These are phyloP conservation scores for Fusarium sp. DNA, from an alignment of 2,329 filamentous ascomycete genomes.

Conservation along the genomic window DNA sequence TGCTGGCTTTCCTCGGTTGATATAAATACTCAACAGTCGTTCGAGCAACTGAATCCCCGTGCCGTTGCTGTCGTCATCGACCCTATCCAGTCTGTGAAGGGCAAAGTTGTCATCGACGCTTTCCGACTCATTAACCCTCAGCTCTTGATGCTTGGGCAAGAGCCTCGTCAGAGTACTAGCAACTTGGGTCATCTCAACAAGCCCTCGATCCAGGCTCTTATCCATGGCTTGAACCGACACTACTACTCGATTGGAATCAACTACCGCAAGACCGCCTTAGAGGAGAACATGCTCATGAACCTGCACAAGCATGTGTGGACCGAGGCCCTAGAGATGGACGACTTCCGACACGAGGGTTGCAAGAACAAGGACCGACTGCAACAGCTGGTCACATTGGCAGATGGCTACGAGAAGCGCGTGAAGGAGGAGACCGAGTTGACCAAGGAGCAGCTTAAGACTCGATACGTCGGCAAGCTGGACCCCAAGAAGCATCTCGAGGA, in stretches of 20 bases:
- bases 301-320: conserved; percentile 99
- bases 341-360: conserved; percentile 86
- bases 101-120: conserved; percentile 98
- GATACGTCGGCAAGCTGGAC: conserved; percentile 98
- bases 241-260: conserved; percentile 99
- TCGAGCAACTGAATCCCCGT: conserved; percentile 96
- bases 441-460: conserved; percentile 97
- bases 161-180: conserved; percentile 96
- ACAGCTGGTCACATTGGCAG: conserved; percentile 87
- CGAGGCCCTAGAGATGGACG: conserved; percentile 95
- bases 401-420: conserved; percentile 98
- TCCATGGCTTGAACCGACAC: conserved; percentile 96
- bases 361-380: conserved; percentile 90
- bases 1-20: conserved; percentile 99
- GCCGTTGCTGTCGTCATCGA: conserved; percentile 98
- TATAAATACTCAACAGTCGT: conserved; percentile 99
- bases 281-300: conserved; percentile 99
- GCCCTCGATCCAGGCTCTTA: conserved; percentile 98
- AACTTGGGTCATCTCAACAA: conserved; percentile 99
- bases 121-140: conserved; percentile 99
- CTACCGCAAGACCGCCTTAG: conserved; percentile 95
- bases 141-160: conserved; percentile 96
- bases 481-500: conserved; percentile 99
- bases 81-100: conserved; percentile 98
- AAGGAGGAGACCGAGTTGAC: conserved; percentile 98